Percentiles rank a stretch among this genome's conserved stretches.
phyloP scores from a whole-genome alignment of 345 rosid genomes.

The Rhodamnia rubescens region DNA sequence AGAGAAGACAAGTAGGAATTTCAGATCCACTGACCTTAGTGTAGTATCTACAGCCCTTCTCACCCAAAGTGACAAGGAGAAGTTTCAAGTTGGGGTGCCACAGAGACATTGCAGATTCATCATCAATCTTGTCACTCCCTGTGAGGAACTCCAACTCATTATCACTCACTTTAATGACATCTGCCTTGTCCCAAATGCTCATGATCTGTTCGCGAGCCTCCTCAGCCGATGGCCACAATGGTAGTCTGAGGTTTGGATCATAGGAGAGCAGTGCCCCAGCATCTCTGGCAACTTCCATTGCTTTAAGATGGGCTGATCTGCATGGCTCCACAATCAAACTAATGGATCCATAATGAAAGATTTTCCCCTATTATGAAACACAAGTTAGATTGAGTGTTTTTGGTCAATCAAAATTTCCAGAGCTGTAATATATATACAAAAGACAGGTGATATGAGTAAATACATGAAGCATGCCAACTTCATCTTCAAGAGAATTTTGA shows the following conservation, averaged over 20 bases:
- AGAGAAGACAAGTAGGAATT: neutral
- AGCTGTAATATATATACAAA: neutral
- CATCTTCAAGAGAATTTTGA: neutral
- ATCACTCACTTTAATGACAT: slow-evolving; percentile 88
- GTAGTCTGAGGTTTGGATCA: slow-evolving; percentile 91
- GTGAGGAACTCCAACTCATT: slow-evolving; percentile 92
- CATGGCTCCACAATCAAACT: slow-evolving; percentile 99
- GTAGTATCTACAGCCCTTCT: slow-evolving; percentile 88
- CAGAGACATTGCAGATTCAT: slow-evolving; percentile 66
- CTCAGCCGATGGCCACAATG: slow-evolving; percentile 85
- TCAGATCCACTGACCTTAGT: slow-evolving; percentile 47
- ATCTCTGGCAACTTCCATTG: slow-evolving; percentile 85
- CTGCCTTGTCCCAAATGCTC: slow-evolving; percentile 98
- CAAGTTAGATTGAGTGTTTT: neutral
- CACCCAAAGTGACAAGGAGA: slow-evolving; percentile 88
- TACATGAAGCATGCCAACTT: neutral
- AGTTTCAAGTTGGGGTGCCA: slow-evolving; percentile 85
- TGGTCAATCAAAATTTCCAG: neutral
- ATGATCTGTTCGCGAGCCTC: slow-evolving; percentile 80
- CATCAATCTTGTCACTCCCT: slow-evolving; percentile 66
- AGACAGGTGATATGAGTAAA: neutral
- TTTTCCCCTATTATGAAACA: slow-evolving; percentile 43
- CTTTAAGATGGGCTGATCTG: slow-evolving; percentile 82
- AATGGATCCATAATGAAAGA: slow-evolving; percentile 94
- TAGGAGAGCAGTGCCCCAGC: slow-evolving; percentile 89